Evolutionary conservation across 441 rosid species (phyloP).

Genomic region (Dalechampia spathulata): DNA sequence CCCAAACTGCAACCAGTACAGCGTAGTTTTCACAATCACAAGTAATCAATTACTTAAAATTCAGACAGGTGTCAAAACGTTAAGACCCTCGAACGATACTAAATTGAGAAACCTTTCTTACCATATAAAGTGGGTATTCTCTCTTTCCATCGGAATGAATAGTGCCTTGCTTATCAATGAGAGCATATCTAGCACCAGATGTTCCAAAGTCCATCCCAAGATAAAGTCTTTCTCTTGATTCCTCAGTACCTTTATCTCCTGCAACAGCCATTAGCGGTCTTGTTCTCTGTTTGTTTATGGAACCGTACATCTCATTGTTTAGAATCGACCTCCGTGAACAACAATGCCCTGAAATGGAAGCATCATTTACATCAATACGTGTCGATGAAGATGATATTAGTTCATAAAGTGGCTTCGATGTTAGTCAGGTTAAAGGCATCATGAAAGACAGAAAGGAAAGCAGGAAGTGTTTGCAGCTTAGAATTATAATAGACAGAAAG

Average conservation of each 20-base stretch:
- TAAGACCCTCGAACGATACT: background rate
- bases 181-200: conserved; percentile 78
- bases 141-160: conserved; percentile 60
- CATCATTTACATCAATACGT: background rate
- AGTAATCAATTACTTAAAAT: background rate
- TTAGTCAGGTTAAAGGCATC: background rate
- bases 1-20: background rate
- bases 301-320: background rate
- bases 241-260: conserved; percentile 12
- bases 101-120: conserved; percentile 2
- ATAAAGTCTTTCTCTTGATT: conserved; percentile 39
- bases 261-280: conserved; percentile 24
- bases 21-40: background rate
- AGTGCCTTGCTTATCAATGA: conserved; percentile 60
- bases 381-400: background rate
- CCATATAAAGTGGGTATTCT: conserved; percentile 55
- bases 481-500: background rate
- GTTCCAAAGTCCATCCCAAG: conserved; percentile 97
- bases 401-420: background rate
- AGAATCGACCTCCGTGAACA: conserved; percentile 18
- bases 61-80: background rate
- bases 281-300: conserved; percentile 7
- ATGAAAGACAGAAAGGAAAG: background rate
- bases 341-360: conserved; percentile 25
- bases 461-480: no score